These are phyloP conservation scores for Colletotrichum sp. DNA, from an alignment of 2,329 filamentous ascomycete species.

Conservation along the genomic window DNA sequence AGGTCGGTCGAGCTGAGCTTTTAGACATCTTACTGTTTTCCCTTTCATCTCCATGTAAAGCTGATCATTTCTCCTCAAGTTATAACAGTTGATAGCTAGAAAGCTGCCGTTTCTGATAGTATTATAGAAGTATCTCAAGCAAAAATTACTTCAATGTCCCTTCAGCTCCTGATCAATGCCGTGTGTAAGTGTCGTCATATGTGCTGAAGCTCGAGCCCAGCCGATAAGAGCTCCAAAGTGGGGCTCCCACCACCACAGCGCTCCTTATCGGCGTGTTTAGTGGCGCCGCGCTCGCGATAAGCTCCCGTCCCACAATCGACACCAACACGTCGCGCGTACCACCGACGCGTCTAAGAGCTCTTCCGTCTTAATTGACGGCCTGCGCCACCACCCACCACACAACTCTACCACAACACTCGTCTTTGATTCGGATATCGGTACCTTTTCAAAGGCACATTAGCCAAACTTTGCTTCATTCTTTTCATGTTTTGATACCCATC, in stretches of 20 bases:
- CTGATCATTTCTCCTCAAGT: accelerated
- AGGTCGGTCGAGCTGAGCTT: not conserved
- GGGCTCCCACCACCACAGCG: not conserved
- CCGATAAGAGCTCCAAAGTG: constrained; percentile 1
- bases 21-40: not conserved
- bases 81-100: too few species aligned
- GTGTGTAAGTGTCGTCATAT: not conserved
- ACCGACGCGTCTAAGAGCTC: constrained; percentile 12
- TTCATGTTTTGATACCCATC: constrained; percentile 14
- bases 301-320: not conserved
- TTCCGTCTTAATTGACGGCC: constrained; percentile 7
- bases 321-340: constrained; percentile 19
- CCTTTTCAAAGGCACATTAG: not conserved
- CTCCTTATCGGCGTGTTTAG: constrained; percentile 17
- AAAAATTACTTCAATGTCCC: not conserved
- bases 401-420: constrained; percentile 10
- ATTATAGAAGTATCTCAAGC: not conserved
- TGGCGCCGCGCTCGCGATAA: constrained; percentile 15
- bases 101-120: not conserved
- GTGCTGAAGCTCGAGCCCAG: not conserved
- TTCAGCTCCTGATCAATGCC: not conserved
- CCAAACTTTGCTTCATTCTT: not conserved
- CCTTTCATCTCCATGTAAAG: not conserved
- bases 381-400: constrained; percentile 3
- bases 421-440: constrained; percentile 5